phyloP scores from a whole-genome alignment of 352 stramenopile genomes.

The Phytophthora fragariaefolia region DNA sequence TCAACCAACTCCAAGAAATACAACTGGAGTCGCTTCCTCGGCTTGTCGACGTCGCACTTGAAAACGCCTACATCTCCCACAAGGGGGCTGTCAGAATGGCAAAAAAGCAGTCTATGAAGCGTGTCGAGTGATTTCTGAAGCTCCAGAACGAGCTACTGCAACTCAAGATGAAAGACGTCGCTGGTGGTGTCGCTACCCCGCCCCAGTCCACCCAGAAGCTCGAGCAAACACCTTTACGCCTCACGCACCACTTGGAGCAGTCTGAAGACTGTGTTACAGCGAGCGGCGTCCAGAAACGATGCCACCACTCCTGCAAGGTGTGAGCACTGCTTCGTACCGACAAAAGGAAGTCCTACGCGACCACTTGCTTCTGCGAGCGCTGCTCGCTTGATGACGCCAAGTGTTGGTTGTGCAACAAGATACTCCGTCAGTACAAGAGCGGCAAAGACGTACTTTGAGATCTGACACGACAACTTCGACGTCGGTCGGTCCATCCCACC shows the following conservation, averaged over 20 bases:
- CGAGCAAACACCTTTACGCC: background rate
- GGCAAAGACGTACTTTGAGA: conserved; percentile 28
- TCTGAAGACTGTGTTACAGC: background rate
- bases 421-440: conserved; percentile 1
- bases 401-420: conserved; percentile 27
- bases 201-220: background rate
- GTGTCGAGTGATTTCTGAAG: background rate
- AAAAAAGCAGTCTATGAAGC: background rate
- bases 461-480: conserved; percentile 36
- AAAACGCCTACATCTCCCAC: background rate
- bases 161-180: conserved; percentile 1
- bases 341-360: conserved; percentile 6
- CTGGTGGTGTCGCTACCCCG: background rate
- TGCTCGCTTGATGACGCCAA: conserved; percentile 26
- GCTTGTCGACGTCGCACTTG: background rate
- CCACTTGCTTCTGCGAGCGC: conserved; percentile 9
- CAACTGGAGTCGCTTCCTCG: background rate
- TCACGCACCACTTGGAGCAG: background rate
- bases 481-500: conserved; percentile 4
- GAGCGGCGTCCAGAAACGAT: background rate
- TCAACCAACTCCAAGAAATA: background rate
- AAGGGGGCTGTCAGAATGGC: background rate
- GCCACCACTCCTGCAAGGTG: background rate
- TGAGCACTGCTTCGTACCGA: conserved; percentile 1
- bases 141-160: conserved; percentile 2